Evolutionary conservation across 495 filamentous ascomycete species (phyloP).

Genomic region (Penicillium fimorum): DNA sequence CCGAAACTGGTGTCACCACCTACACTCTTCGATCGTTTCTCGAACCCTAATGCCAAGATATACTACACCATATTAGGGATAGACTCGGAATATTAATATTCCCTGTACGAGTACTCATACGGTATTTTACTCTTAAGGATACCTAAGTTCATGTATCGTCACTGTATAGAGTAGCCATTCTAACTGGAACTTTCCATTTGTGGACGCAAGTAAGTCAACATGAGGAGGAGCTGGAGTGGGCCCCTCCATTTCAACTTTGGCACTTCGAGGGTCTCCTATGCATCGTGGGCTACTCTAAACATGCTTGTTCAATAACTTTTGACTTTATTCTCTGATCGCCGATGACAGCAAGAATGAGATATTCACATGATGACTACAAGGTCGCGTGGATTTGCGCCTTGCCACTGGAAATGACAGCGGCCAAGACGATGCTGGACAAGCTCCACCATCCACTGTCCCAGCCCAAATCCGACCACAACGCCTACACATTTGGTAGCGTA

Average conservation of each 20-base stretch:
- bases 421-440: constrained; percentile 28
- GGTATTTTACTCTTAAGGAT: neutral
- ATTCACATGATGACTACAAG: constrained; percentile 36
- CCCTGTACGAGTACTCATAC: constrained; percentile 7
- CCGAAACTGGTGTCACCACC: no score
- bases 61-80: constrained; percentile 1
- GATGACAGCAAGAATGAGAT: no score
- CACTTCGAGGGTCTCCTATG: no score
- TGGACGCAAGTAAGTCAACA: no score
- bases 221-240: no score
- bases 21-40: constrained; percentile 6
- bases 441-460: neutral
- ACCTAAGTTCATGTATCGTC: neutral
- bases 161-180: no score
- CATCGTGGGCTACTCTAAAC: no score
- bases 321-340: no score
- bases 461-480: neutral
- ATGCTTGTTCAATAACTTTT: no score
- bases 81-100: constrained; percentile 11
- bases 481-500: neutral
- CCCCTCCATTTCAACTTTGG: no score
- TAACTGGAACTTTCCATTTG: no score
- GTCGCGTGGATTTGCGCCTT: constrained; percentile 51
- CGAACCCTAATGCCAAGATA: constrained; percentile 4
- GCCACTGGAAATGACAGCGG: constrained; percentile 38